These are phyloP conservation scores for Calonectria pauciramosa DNA, from an alignment of 2,329 filamentous ascomycete genomes.

Conservation along the genomic window DNA sequence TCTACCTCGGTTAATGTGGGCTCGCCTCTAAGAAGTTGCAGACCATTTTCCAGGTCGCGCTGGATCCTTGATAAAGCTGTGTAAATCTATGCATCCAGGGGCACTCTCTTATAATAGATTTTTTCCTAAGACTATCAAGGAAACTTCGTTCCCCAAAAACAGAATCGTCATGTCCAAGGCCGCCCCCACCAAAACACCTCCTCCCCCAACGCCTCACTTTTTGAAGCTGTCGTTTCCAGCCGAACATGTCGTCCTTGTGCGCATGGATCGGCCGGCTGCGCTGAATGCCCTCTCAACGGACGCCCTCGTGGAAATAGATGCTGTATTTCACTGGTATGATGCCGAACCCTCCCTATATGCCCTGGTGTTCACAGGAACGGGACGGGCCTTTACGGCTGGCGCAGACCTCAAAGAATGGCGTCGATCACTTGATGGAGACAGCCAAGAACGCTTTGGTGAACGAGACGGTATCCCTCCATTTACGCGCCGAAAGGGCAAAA, in stretches of 20 bases:
- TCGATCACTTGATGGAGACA: neutral
- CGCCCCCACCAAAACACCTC: neutral
- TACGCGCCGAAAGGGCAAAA: slow-evolving; percentile 67
- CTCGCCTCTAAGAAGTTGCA: neutral
- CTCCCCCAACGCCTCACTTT: slow-evolving; percentile 7
- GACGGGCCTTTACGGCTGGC: slow-evolving; percentile 65
- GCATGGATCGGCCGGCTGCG: slow-evolving; percentile 61
- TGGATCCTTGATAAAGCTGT: neutral
- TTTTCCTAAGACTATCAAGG: neutral
- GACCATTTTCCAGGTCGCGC: too few relatives aligned
- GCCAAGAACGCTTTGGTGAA: slow-evolving; percentile 54
- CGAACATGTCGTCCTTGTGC: slow-evolving; percentile 63
- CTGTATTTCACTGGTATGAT: slow-evolving; percentile 65
- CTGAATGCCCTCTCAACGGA: slow-evolving; percentile 60
- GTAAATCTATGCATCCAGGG: neutral
- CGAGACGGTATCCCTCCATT: slow-evolving; percentile 19
- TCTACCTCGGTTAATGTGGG: slow-evolving; percentile 9
- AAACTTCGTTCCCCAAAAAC: neutral
- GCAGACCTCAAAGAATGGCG: slow-evolving; percentile 64
- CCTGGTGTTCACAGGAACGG: slow-evolving; percentile 62
- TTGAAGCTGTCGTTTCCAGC: slow-evolving; percentile 57
- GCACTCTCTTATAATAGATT: neutral
- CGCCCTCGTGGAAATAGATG: slow-evolving; percentile 61
- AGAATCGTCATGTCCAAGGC: neutral
- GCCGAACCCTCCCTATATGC: slow-evolving; percentile 59